Evolutionary conservation across 108 stramenopile species (phyloP).

Genomic region (Pseudonitzschia delicatissima): DNA sequence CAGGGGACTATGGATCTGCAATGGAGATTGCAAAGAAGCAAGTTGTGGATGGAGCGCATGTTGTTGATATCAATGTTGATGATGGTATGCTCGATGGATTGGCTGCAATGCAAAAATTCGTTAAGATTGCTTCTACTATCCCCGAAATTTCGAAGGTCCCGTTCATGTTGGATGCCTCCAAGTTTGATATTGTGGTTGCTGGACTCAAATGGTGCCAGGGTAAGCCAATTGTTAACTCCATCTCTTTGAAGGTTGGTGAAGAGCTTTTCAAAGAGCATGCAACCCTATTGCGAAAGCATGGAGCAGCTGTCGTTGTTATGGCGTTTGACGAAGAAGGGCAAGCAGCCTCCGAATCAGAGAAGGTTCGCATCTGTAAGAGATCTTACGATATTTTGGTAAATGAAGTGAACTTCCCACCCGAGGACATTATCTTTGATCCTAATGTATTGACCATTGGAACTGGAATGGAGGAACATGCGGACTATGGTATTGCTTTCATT

Average conservation of each 20-base stretch:
- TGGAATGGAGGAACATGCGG: conserved; percentile 94
- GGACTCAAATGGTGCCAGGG: conserved; percentile 94
- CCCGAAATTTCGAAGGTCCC: conserved; percentile 92
- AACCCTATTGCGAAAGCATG: conserved; percentile 88
- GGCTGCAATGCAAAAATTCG: conserved; percentile 97
- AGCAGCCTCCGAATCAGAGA: conserved; percentile 89
- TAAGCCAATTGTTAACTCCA: conserved; percentile 93
- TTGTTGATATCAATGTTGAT: conserved; percentile 97
- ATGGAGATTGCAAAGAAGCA: conserved; percentile 97
- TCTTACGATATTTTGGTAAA: conserved; percentile 94
- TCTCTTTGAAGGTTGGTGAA: conserved; percentile 95
- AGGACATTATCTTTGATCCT: conserved; percentile 97
- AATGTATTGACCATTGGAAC: conserved; percentile 96
- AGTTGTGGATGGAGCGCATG: conserved; percentile 95
- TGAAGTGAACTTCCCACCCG: conserved; percentile 90
- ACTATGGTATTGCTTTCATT: conserved; percentile 96
- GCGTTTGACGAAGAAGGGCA: conserved; percentile 98
- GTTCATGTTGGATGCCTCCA: conserved; percentile 96
- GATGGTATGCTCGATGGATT: conserved; percentile 95
- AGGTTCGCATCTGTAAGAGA: conserved; percentile 96
- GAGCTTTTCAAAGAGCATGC: conserved; percentile 95
- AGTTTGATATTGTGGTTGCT: conserved; percentile 94
- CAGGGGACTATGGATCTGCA: conserved; percentile 84
- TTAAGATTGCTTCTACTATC: conserved; percentile 95
- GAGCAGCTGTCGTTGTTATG: conserved; percentile 97